phyloP scores from a whole-genome alignment of 1,284 basidiomycete genomes.

The Puccinia triticina region DNA sequence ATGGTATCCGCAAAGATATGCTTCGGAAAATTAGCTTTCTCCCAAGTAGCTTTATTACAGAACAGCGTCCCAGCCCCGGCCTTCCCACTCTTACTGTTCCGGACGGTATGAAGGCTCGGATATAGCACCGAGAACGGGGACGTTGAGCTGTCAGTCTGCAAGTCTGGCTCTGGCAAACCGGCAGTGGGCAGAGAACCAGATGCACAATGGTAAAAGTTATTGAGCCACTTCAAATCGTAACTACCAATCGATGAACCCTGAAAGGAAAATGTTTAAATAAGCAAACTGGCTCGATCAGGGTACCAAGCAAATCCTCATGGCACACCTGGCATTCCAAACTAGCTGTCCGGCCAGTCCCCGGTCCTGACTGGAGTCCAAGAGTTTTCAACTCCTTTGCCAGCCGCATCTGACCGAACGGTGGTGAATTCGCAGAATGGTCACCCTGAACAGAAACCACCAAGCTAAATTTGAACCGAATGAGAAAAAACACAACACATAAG shows the following conservation, averaged over 20 bases:
- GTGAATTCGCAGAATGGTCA: conserved; percentile 22
- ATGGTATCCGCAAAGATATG: conserved; percentile 32
- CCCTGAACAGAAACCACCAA: conserved; percentile 46
- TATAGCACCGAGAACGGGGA: conserved; percentile 28
- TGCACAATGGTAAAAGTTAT: conserved; percentile 35
- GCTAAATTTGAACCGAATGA: conserved; percentile 21
- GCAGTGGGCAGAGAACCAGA: conserved; percentile 7
- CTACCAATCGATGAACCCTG: conserved; percentile 50
- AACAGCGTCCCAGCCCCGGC: conserved; percentile 39
- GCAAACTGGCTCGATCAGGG: background rate
- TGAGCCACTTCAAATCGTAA: conserved; percentile 29
- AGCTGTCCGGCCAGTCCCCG: conserved; percentile 36
- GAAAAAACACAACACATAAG: background rate
- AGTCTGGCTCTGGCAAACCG: background rate
- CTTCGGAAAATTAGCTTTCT: conserved; percentile 33
- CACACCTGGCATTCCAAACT: conserved; percentile 46
- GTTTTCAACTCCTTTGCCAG: conserved; percentile 36
- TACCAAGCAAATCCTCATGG: background rate
- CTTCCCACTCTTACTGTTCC: conserved; percentile 11
- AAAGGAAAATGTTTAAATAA: background rate
- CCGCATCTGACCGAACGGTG: conserved; percentile 22
- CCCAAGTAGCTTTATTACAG: conserved; percentile 34
- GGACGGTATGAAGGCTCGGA: conserved; percentile 41
- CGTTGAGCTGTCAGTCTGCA: background rate
- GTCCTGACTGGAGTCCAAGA: conserved; percentile 47